Conservation (phyloP, 352 stramenopile genomes). For the Phytophthora sojae region DNA sequence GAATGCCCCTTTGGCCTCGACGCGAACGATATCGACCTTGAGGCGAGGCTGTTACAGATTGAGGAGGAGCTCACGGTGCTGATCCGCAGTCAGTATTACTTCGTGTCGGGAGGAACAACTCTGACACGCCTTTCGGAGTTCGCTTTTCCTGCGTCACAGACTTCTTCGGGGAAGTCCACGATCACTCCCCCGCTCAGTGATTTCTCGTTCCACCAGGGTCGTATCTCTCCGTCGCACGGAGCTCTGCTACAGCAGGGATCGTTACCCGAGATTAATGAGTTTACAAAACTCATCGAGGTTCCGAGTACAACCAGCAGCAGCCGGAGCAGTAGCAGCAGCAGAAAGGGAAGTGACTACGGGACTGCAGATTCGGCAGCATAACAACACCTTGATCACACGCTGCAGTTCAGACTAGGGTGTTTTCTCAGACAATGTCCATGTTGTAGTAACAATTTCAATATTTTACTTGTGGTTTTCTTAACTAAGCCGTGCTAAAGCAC, state of each 20-base stretch:
- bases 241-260: slow-evolving; percentile 48
- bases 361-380: slow-evolving; percentile 27
- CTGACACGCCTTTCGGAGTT: slow-evolving; percentile 33
- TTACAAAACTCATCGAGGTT: slow-evolving; percentile 64
- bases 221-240: slow-evolving; percentile 53
- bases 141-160: slow-evolving; percentile 5
- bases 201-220: slow-evolving; percentile 79
- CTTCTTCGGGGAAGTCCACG: slow-evolving; percentile 20
- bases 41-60: slow-evolving; percentile 76
- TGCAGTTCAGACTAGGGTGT: neutral
- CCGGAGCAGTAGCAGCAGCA: slow-evolving; percentile 9
- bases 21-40: slow-evolving; percentile 84
- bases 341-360: slow-evolving; percentile 28
- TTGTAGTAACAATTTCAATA: no score
- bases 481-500: no score
- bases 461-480: neutral
- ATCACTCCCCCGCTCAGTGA: slow-evolving; percentile 15
- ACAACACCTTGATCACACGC: neutral
- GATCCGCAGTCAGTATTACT: slow-evolving; percentile 85
- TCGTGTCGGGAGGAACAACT: slow-evolving; percentile 66
- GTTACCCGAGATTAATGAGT: slow-evolving; percentile 81
- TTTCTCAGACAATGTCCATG: no score
- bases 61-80: slow-evolving; percentile 85
- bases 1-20: slow-evolving; percentile 85
- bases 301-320: slow-evolving; percentile 12